Base-by-base conservation (phyloP, 2,329 filamentous ascomycete genomes). In the Verruconis gallopava region DNA sequence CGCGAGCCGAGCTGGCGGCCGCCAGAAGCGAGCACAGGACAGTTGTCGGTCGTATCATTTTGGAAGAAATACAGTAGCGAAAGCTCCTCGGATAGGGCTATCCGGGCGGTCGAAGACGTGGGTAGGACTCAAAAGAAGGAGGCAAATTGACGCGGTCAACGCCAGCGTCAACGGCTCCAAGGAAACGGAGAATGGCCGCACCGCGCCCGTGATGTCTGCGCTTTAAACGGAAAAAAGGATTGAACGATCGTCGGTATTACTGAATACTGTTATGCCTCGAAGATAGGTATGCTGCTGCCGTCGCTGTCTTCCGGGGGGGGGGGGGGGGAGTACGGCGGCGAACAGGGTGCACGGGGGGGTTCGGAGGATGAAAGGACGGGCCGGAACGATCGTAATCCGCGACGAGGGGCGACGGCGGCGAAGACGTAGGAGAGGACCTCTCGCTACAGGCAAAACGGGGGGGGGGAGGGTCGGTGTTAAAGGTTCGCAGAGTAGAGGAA, bases 161-260 rank as follows among this genome's bases (percentile, higher is more conserved):
- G 42, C 36, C 9, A n/a, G n/a, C 25, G 25, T n/a, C 36, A 40
- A 37, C 37, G 37, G 40, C 36, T 25, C 34, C 25, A 25, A 40
- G n/a, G 36, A 36, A 18, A 9, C 25, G 25, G 25, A 30, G 9
- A 9, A 30, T 9, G 25, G n/a, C 25, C n/a, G 25, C 6, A 30
- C n/a, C 25, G 25, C 6, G 25, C n/a, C 25, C 9, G 9, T 30
- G 25, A 30, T n/a, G 25, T 30, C 33, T 13, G 11, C 9, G 18
- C 9, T 13, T 18, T 11, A 6, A 36, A 15, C 12, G 33, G 11
- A 18, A 36, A 15, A 36, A 18, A 15, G 33, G 11, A 11, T 11
- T 6, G 18, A 15, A 36, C 17, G 33, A 15, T 11, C 17, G 18
- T 36, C 12, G 33, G n/a, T n/a, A n/a, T n/a, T n/a, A n/a, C n/a